phyloP scores from a whole-genome alignment of 2,329 filamentous ascomycete genomes.

The Xylaria sp. region DNA sequence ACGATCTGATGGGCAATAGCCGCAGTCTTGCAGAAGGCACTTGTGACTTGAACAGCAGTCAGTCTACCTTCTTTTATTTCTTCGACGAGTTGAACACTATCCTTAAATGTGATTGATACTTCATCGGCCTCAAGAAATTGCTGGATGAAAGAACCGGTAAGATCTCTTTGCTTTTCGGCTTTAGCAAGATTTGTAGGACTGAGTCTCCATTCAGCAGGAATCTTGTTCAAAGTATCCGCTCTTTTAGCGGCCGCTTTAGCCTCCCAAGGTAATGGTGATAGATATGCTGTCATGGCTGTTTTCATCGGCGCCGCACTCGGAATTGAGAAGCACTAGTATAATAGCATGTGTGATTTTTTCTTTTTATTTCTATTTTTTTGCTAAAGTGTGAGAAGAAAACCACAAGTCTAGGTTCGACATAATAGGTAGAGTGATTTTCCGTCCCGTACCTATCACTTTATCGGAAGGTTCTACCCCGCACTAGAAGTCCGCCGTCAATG shows the following conservation, averaged over 20 bases:
- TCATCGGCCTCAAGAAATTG: slow-evolving; percentile 36
- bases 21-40: slow-evolving; percentile 60
- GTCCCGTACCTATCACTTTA: background rate
- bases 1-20: slow-evolving; percentile 59
- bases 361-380: too few species aligned
- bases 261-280: slow-evolving; percentile 13
- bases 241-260: slow-evolving; percentile 28
- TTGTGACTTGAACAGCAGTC: slow-evolving; percentile 43
- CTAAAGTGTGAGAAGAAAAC: background rate
- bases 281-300: background rate
- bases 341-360: too few species aligned
- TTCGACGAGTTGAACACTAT: slow-evolving; percentile 34
- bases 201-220: slow-evolving; percentile 29
- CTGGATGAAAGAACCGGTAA: slow-evolving; percentile 34
- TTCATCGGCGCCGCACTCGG: background rate
- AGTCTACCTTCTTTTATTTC: slow-evolving; percentile 39
- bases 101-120: slow-evolving; percentile 29
- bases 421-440: background rate
- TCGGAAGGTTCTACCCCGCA: background rate
- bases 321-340: background rate
- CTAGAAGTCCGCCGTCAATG: background rate
- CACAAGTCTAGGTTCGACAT: background rate
- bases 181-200: slow-evolving; percentile 24
- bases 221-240: slow-evolving; percentile 32
- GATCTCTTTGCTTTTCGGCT: slow-evolving; percentile 29